Evolutionary conservation across 1,284 basidiomycete species (phyloP).

Genomic region (Coriolopsis trogii): DNA sequence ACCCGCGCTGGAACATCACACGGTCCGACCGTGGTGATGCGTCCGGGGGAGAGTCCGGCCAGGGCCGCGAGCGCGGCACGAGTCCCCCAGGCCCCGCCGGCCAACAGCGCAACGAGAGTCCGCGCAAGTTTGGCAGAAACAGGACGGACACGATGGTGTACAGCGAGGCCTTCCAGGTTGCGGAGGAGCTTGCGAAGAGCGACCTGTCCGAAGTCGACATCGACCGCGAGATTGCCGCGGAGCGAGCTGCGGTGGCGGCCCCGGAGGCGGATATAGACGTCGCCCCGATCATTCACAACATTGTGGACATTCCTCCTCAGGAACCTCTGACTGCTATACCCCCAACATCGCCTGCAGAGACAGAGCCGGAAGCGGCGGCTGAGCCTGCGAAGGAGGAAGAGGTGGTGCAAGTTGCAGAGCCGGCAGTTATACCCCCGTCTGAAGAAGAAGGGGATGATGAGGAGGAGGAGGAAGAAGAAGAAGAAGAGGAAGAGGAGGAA

Average conservation of each 20-base stretch:
- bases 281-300: background rate
- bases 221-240: conserved; percentile 22
- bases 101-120: conserved; percentile 44
- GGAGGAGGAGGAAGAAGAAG: background rate
- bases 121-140: conserved; percentile 57
- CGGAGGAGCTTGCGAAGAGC: conserved; percentile 45
- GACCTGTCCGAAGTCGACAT: conserved; percentile 29
- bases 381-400: background rate
- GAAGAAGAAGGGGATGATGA: background rate
- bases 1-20: conserved; percentile 33
- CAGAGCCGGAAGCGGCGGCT: background rate
- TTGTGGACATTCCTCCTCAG: background rate
- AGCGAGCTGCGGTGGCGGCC: conserved; percentile 12
- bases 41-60: background rate
- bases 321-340: too few relatives aligned
- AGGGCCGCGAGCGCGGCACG: conserved; percentile 7
- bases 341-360: too few relatives aligned
- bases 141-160: conserved; percentile 81
- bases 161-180: conserved; percentile 50
- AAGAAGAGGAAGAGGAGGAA: background rate
- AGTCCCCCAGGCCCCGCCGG: conserved; percentile 34
- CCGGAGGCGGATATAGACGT: conserved; percentile 6
- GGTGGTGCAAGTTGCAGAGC: background rate
- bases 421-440: background rate
- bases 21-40: conserved; percentile 12